These are phyloP conservation scores for Rhizopogon vinicolor DNA, from an alignment of 768 basidiomycete genomes.

Conservation along the genomic window DNA sequence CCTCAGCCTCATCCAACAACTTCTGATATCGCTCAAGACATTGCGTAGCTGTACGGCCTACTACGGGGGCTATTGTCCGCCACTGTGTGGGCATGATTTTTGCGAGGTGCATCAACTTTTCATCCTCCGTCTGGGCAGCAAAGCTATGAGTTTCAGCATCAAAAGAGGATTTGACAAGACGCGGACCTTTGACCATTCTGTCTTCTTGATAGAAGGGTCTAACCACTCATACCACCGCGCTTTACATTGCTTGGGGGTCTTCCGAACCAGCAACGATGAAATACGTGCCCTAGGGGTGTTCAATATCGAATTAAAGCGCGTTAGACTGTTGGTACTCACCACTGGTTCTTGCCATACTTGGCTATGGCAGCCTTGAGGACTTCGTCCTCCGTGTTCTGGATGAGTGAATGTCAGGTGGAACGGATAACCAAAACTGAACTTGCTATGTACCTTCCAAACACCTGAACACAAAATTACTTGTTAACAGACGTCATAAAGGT, in stretches of 20 bases:
- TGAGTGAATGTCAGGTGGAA: constrained; percentile 9
- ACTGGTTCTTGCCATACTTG: constrained; percentile 96
- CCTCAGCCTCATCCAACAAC: constrained; percentile 94
- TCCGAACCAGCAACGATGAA: constrained; percentile 93
- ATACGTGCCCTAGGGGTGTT: constrained; percentile 78
- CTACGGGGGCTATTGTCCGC: constrained; percentile 98
- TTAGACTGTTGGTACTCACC: constrained; percentile 37
- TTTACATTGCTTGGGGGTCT: constrained; percentile 99
- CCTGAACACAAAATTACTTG: constrained; percentile 31
- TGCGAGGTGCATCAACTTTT: constrained; percentile 95
- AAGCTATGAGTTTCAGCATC: background rate
- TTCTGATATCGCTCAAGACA: constrained; percentile 99
- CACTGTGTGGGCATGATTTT: constrained; percentile 99
- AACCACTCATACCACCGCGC: constrained; percentile 99
- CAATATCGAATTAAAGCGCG: background rate
- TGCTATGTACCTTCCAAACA: constrained; percentile 70
- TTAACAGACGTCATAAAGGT: background rate
- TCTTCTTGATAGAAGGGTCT: constrained; percentile 99
- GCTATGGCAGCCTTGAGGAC: constrained; percentile 98
- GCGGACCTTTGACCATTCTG: constrained; percentile 96
- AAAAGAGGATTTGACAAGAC: background rate
- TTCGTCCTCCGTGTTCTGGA: constrained; percentile 92
- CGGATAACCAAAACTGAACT: background rate
- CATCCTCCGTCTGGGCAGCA: constrained; percentile 80
- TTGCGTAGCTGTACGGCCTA: constrained; percentile 95